A percentile compares a stretch with the other conserved stretches of the same genome.
phyloP scores from a whole-genome alignment of 352 stramenopile species.

The Phytophthora agathidicida region DNA sequence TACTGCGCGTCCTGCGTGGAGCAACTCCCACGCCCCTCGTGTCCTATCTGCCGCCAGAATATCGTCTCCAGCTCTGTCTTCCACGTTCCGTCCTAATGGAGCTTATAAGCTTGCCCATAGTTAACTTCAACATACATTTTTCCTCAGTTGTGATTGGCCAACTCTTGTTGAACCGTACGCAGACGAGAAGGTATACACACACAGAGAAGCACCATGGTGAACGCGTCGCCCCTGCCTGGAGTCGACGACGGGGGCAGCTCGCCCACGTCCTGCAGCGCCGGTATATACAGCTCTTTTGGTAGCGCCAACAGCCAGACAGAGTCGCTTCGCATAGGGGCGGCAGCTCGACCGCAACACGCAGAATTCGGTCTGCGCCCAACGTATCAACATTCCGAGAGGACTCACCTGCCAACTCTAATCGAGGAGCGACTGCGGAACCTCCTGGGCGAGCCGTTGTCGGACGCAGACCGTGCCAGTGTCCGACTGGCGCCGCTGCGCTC shows the following conservation, averaged over 20 bases:
- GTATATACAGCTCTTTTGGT: not conserved
- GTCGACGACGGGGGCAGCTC: conserved; percentile 7
- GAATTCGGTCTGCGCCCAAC: not conserved
- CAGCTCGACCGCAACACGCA: not conserved
- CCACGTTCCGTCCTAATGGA: conserved; percentile 61
- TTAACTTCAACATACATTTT: no score
- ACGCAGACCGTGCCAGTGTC: conserved; percentile 32
- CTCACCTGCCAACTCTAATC: conserved; percentile 20
- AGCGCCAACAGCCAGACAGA: not conserved
- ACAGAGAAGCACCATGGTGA: conserved; percentile 18
- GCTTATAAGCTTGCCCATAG: no score
- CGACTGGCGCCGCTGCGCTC: conserved; percentile 39
- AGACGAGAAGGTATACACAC: conserved; percentile 1
- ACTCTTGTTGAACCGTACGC: conserved; percentile 17
- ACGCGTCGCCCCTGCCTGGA: conserved; percentile 10
- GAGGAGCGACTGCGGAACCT: conserved; percentile 33
- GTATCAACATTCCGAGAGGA: not conserved
- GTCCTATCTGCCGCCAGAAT: conserved; percentile 70
- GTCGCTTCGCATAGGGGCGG: not conserved
- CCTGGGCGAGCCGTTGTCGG: conserved; percentile 39
- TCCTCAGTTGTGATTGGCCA: not conserved
- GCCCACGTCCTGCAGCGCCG: conserved; percentile 12
- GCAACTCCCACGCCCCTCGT: conserved; percentile 64
- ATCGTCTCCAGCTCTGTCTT: conserved; percentile 70
- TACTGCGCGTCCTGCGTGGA: conserved; percentile 76